These are phyloP conservation scores for Bretziella fagacearum DNA, from an alignment of 2,329 filamentous ascomycete genomes.

Conservation along the genomic window DNA sequence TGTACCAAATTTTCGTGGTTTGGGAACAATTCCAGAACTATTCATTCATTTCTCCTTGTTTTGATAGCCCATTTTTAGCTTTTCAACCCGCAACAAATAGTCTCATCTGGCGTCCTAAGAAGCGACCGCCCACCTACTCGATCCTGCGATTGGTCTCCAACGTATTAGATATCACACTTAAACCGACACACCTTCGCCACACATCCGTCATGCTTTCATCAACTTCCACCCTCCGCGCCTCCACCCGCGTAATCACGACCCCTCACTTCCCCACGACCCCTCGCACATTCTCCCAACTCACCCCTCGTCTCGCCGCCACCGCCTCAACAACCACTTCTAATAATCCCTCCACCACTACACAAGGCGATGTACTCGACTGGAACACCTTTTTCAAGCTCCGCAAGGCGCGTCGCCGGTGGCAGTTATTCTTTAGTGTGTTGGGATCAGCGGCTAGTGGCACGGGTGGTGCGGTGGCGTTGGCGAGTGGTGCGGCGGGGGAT, in stretches of 20 bases:
- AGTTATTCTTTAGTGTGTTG: constrained; percentile 57
- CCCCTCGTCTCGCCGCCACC: constrained; percentile 11
- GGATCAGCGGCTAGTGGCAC: constrained; percentile 46
- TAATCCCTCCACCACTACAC: too few relatives aligned
- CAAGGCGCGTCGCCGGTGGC: constrained; percentile 67
- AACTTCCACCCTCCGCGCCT: constrained; percentile 4
- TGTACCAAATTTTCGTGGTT: too few relatives aligned
- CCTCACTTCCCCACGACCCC: constrained; percentile 15
- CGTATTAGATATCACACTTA: background rate
- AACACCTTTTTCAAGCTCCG: constrained; percentile 85
- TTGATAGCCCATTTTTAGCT: too few relatives aligned
- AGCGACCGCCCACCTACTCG: too few relatives aligned
- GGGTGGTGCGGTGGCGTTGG: constrained; percentile 47
- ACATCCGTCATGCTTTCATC: background rate
- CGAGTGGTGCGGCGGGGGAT: constrained; percentile 54
- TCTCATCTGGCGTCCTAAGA: too few relatives aligned
- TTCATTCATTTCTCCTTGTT: too few relatives aligned
- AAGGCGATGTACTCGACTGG: constrained; percentile 60
- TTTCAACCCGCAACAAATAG: too few relatives aligned
- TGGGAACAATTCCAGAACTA: too few relatives aligned
- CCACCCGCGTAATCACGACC: background rate
- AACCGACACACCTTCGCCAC: background rate
- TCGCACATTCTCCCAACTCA: constrained; percentile 12
- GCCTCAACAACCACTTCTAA: constrained; percentile 11
- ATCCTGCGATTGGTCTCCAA: background rate